Base-by-base conservation (phyloP, 1,284 basidiomycete genomes). In the Pseudozyma tsukubaensis region DNA sequence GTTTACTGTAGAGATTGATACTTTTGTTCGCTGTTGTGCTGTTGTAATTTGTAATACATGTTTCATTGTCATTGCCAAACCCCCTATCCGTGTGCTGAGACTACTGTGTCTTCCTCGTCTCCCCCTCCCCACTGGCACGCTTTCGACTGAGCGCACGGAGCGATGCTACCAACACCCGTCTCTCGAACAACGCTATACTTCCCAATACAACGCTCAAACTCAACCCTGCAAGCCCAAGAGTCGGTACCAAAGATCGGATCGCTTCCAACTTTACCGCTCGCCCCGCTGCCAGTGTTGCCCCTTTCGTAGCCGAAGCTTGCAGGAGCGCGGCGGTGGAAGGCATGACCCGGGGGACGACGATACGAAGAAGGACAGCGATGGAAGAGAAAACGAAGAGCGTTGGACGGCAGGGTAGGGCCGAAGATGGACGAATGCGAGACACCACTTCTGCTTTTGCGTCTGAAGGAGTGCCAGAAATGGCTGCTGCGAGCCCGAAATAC, bases 241-340 rank as follows among this genome's bases (percentile, higher is more conserved):
- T 62, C 0, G 72, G 62, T 24, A 65, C 2, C 12, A 73, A 43
- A 48, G 57, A 43, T 2, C 50, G 54, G 12, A 73, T n/a, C 4
- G 71, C 65, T n/a, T 43, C 39, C 50, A 73, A 12, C 8, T 61
- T 42, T 29, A 29, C 6, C 19, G 44, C 50, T 0, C 14, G 21
- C 4, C 11, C 7, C 9, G 44, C 47, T 35, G 50, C 45, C 7
- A 10, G 2, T 16, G 24, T 32, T 19, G 48, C 34, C 12, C 42
- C 32, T n/a, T n/a, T n/a, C 13, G 18, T 29, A 10, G 44, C 24
- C 1, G 56, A 36, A 13, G 24, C 36, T 1, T 16, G 32, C 47
- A 69, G 36, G 1, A 69, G 40, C 37, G 43, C n/a, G 4, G 21
- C 34, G 4, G 40, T 44, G 2, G 29, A 44, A 7, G 67, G 63